Evolutionary conservation across 2,329 filamentous ascomycete species (phyloP).

Genomic region (Drechslerella dactyloides): DNA sequence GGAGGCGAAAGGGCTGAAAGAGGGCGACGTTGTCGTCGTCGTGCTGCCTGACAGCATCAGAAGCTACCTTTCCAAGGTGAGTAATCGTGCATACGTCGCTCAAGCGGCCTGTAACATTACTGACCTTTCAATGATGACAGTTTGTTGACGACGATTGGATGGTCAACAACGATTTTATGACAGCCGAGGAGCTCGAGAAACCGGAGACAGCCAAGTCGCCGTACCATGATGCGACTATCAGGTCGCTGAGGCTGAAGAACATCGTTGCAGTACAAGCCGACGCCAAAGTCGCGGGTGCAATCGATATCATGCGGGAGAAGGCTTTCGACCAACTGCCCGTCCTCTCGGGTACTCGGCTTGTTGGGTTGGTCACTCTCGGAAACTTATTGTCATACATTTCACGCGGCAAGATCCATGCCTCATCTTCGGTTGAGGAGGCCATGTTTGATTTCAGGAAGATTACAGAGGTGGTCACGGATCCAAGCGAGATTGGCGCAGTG

Average conservation of each 20-base stretch:
- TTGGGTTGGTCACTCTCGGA: slow-evolving; percentile 90
- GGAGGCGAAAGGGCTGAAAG: slow-evolving; percentile 69
- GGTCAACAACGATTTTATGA: slow-evolving; percentile 89
- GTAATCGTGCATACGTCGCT: slow-evolving; percentile 41
- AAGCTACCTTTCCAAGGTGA: slow-evolving; percentile 88
- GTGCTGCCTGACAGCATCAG: slow-evolving; percentile 94
- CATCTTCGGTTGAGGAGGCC: slow-evolving; percentile 78
- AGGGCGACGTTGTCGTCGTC: slow-evolving; percentile 87
- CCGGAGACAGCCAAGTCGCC: slow-evolving; percentile 58
- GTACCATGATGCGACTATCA: slow-evolving; percentile 79
- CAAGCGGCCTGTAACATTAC: neutral
- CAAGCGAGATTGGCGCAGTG: slow-evolving; percentile 66
- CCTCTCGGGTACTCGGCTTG: slow-evolving; percentile 74
- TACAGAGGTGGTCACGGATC: slow-evolving; percentile 88
- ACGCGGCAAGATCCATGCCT: slow-evolving; percentile 75
- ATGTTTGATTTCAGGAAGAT: slow-evolving; percentile 96
- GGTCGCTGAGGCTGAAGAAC: slow-evolving; percentile 85
- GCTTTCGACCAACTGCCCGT: slow-evolving; percentile 98
- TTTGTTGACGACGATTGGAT: slow-evolving; percentile 99
- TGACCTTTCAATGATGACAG: slow-evolving; percentile 56
- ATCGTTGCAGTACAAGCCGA: slow-evolving; percentile 80
- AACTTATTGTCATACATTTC: slow-evolving; percentile 92
- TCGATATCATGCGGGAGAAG: slow-evolving; percentile 98
- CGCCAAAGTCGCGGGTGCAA: slow-evolving; percentile 79
- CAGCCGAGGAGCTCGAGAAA: slow-evolving; percentile 60